Base-by-base conservation (phyloP, 2,329 filamentous ascomycete genomes). In the Venturia asperata region DNA sequence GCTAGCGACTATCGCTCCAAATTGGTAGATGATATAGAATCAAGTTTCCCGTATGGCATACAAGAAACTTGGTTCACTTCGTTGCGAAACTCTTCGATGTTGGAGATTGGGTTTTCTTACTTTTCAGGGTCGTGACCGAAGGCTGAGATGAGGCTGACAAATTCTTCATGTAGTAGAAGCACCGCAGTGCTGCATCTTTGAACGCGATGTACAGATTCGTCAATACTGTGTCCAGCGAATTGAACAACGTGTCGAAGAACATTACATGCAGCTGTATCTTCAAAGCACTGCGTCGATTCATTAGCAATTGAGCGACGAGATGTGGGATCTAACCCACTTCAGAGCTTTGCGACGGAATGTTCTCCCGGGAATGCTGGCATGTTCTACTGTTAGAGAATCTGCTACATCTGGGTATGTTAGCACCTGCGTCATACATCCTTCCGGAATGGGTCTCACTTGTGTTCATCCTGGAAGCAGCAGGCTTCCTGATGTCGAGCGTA, bases 231-330 rank as follows among this genome's bases (percentile, higher is more conserved):
- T 74, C 69, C 9, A 83, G 73, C 3, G 86, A 84, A 77, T 97
- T 97, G 78, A 93, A 87, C 3, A 81, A 77, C 5, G 89, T 90
- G 74, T 95, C 91, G 70, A 90, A 87, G 74, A 91, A 89, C 86
- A 95, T 92, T 62, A 85, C 80, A 70, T 94, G 89, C 63, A 92
- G 87, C 73, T 96, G 91, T 63, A 94, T 86, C 74, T 92, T 92
- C 79, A 97, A 91, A 3, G 86, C 78, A 71, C 78, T 80, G 67
- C 10, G 37, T 19, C 19, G 24, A 41, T 19, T 30, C 19, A 21
- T 65, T 55, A 65, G 56, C 52, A 2, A 30, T 6, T 19, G 24
- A 47, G 34, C 3, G 41, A 47, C 41, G 27, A 49, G 30, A 55
- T 21, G 63, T 58, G 63, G 55, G 45, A 2, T 39, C 4, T 74